Percentiles rank a stretch among this genome's conserved stretches.
phyloP scores from a whole-genome alignment of 805 yeast species.

The Ogataea angusta region DNA sequence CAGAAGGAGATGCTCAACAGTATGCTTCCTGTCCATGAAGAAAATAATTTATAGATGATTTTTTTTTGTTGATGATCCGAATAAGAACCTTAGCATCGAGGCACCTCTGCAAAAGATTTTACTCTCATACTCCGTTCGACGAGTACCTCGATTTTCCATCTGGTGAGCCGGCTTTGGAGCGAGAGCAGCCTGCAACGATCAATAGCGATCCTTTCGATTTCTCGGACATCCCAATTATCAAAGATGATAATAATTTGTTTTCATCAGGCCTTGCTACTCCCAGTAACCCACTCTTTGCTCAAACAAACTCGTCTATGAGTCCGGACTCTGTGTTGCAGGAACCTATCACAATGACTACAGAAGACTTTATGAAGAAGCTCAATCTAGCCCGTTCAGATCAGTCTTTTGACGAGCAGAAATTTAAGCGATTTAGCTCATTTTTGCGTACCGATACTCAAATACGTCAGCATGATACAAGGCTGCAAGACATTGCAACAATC shows the following conservation, averaged over 20 bases:
- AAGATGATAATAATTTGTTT: neutral
- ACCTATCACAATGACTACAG: conserved; percentile 25
- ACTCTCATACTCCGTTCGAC: conserved; percentile 18
- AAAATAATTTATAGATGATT: neutral
- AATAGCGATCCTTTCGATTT: conserved; percentile 22
- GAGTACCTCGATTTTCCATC: conserved; percentile 3
- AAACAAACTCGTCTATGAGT: too few relatives aligned
- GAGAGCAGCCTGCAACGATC: too few relatives aligned
- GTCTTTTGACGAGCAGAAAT: conserved; percentile 6
- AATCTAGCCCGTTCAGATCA: conserved; percentile 5
- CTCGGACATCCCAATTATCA: conserved; percentile 20
- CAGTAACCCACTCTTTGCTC: too few relatives aligned
- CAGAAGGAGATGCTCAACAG: conserved; percentile 45
- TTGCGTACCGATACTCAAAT: conserved; percentile 12
- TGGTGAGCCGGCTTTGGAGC: too few relatives aligned
- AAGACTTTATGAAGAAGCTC: conserved; percentile 17
- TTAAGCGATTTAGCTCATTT: conserved; percentile 12
- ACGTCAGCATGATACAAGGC: conserved; percentile 10
- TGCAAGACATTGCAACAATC: conserved; percentile 14
- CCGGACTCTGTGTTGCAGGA: neutral
- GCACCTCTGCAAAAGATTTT: neutral
- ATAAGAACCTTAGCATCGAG: neutral
- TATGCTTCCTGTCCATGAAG: conserved; percentile 40
- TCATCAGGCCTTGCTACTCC: too few relatives aligned
- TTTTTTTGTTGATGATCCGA: neutral